Evolutionary conservation across 768 basidiomycete species (phyloP).

Genomic region (Lentinus brumalis): DNA sequence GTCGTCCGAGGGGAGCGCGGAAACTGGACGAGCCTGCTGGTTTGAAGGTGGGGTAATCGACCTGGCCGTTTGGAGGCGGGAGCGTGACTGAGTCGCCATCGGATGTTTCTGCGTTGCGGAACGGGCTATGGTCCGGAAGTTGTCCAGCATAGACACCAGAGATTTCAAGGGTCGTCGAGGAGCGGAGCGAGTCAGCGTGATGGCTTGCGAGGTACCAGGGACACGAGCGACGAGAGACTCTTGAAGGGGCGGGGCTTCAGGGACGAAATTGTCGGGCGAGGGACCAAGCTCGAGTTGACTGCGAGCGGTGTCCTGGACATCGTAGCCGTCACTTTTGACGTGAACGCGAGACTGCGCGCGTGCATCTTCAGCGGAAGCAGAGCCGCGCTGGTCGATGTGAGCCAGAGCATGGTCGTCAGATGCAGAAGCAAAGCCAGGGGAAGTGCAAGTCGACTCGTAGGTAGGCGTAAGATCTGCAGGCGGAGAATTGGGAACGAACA

Average conservation of each 20-base stretch:
- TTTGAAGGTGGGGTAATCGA: not conserved
- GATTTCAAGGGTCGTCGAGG: slow-evolving; percentile 32
- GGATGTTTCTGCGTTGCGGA: slow-evolving; percentile 23
- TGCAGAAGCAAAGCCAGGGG: not conserved
- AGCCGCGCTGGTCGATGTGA: not conserved
- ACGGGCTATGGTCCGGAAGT: slow-evolving; percentile 39
- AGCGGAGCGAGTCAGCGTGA: not conserved
- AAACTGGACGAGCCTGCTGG: not conserved
- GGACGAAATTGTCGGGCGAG: no score
- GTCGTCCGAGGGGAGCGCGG: not conserved
- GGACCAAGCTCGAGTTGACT: no score
- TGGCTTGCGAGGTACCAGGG: not conserved
- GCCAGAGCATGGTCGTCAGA: not conserved
- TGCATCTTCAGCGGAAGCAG: not conserved
- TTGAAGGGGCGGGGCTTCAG: not conserved
- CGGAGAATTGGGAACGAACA: not conserved
- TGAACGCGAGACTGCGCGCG: no score
- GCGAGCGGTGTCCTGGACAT: no score
- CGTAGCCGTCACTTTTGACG: no score
- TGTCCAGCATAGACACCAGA: slow-evolving; percentile 38
- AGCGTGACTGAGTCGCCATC: not conserved
- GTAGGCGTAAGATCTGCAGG: not conserved
- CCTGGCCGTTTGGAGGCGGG: not conserved
- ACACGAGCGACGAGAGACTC: not conserved
- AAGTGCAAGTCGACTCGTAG: not conserved